Evolutionary conservation across 78 protist species (phyloP).

Genomic region (Dictyostelium capitatum): DNA sequence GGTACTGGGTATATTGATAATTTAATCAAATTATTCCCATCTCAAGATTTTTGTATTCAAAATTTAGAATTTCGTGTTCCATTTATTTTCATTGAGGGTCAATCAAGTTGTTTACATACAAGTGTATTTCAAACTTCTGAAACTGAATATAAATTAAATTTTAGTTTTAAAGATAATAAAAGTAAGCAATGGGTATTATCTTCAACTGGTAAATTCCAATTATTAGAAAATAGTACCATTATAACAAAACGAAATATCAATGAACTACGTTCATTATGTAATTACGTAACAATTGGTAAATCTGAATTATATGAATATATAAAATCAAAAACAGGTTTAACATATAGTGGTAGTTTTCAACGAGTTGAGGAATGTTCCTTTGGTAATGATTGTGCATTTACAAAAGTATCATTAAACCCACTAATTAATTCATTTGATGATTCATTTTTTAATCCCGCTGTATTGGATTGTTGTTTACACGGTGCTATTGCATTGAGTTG

Average conservation of each 20-base stretch:
- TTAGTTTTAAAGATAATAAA: constrained; percentile 2
- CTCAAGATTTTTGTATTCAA: constrained; percentile 3
- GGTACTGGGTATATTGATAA: constrained; percentile 57
- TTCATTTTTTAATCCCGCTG: constrained; percentile 32
- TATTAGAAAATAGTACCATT: neutral
- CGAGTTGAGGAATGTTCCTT: neutral
- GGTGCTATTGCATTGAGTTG: constrained; percentile 8
- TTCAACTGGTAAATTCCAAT: neutral
- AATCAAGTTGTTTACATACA: neutral
- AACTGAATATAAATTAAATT: constrained; percentile 16
- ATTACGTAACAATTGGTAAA: neutral
- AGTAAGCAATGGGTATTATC: neutral
- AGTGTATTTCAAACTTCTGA: neutral
- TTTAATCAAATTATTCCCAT: neutral
- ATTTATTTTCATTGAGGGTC: constrained; percentile 33
- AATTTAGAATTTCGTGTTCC: constrained; percentile 47
- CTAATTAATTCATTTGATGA: neutral
- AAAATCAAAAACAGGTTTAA: neutral
- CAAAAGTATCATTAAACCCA: neutral
- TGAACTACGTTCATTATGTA: neutral
- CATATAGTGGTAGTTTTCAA: neutral
- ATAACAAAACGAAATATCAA: neutral
- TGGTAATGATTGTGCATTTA: neutral
- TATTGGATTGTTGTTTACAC: constrained; percentile 29
- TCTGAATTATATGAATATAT: neutral